These are phyloP conservation scores for Sclerotinia minor DNA, from an alignment of 2,329 filamentous ascomycete species.

Conservation along the genomic window DNA sequence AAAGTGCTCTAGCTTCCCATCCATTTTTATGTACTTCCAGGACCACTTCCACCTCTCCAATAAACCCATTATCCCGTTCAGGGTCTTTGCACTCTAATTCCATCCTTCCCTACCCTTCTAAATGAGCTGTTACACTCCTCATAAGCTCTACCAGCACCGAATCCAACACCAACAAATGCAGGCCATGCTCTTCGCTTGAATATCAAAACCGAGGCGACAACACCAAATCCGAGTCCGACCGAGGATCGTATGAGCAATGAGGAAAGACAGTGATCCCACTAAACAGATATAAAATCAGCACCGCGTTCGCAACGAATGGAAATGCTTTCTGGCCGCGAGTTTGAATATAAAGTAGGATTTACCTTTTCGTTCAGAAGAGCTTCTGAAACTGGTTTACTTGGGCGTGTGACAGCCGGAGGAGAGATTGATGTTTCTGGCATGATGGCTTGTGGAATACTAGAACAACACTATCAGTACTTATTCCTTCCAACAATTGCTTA, in stretches of 20 bases:
- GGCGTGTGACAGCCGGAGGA: conserved; percentile 60
- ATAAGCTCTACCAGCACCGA: conserved; percentile 94
- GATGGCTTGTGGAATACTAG: conserved; percentile 19
- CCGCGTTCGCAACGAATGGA: conserved; percentile 10
- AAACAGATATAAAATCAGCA: conserved; percentile 27
- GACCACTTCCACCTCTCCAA: conserved; percentile 7
- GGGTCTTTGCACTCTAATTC: conserved; percentile 38
- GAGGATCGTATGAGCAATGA: conserved; percentile 96
- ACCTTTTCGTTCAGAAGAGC: conserved; percentile 99
- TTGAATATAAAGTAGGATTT: conserved; percentile 18
- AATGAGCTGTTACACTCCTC: conserved; percentile 81
- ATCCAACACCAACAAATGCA: conserved; percentile 90
- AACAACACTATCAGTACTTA: conserved; percentile 11
- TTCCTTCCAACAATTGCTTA: neutral
- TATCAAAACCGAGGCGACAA: conserved; percentile 96
- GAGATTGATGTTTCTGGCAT: conserved; percentile 43
- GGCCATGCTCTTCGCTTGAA: conserved; percentile 99
- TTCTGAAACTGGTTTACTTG: conserved; percentile 85
- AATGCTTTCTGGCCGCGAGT: too few species aligned
- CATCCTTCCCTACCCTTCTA: conserved; percentile 39
- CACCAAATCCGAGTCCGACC: conserved; percentile 92
- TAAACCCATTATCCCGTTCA: conserved; percentile 31
- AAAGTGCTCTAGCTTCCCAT: conserved; percentile 21
- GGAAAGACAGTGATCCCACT: conserved; percentile 99
- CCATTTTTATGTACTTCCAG: conserved; percentile 12